These are phyloP conservation scores for Meyerozyma sp. DNA, from an alignment of 1,139 yeast species.

Conservation along the genomic window DNA sequence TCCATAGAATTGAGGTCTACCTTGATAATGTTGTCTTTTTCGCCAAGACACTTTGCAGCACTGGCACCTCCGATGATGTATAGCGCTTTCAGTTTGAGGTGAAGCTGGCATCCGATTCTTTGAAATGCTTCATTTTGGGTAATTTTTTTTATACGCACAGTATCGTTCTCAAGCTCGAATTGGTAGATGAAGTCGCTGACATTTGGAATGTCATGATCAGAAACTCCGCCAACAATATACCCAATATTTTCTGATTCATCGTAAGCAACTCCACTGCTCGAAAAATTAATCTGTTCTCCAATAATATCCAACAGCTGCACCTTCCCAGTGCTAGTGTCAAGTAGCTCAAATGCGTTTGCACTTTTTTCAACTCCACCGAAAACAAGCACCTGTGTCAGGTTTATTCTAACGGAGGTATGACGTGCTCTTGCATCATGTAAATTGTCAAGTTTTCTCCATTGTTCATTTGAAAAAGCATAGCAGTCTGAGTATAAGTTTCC, in stretches of 20 bases:
- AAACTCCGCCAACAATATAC: conserved; percentile 52
- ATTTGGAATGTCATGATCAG: conserved; percentile 21
- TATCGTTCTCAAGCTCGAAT: conserved; percentile 19
- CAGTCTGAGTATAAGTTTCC: conserved; percentile 33
- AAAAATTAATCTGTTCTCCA: conserved; percentile 11
- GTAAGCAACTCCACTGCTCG: conserved; percentile 33
- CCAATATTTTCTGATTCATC: conserved; percentile 28
- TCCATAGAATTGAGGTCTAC: conserved; percentile 18
- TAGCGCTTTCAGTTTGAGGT: conserved; percentile 19
- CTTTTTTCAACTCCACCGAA: conserved; percentile 44
- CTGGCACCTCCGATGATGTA: conserved; percentile 61
- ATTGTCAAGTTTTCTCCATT: conserved; percentile 32
- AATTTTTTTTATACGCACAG: conserved; percentile 4
- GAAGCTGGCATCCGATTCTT: conserved; percentile 45
- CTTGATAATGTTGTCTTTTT: conserved; percentile 31
- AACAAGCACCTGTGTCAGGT: conserved; percentile 33
- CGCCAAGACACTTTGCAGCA: conserved; percentile 30
- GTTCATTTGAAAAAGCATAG: conserved; percentile 12
- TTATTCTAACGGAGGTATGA: conserved; percentile 42
- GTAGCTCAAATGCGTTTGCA: conserved; percentile 14
- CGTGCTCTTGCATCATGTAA: conserved; percentile 48
- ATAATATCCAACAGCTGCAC: conserved; percentile 11
- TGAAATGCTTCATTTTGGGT: conserved; percentile 17
- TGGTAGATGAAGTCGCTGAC: conserved; percentile 30
- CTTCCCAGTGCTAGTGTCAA: conserved; percentile 13